Conservation (phyloP, 202 grass and related monocot species). For the Bolboschoenoplectus hybrid region DNA sequence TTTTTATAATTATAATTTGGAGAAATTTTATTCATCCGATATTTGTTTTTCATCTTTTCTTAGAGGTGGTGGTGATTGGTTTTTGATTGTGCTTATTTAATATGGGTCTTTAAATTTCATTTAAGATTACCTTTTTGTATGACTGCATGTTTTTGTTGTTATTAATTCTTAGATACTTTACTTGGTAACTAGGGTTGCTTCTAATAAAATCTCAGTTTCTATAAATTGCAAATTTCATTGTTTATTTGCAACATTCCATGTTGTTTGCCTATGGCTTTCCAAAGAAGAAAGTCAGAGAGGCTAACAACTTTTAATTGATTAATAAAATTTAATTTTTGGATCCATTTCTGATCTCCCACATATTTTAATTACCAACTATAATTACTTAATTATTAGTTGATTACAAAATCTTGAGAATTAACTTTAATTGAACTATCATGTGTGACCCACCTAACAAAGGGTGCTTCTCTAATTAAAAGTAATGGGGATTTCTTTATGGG, state of each 20-base stretch:
- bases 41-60: no score
- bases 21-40: no score
- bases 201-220: conserved; percentile 27
- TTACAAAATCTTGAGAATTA: conserved; percentile 9
- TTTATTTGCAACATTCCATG: conserved; percentile 20
- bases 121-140: no score
- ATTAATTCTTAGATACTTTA: neutral
- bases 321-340: neutral
- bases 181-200: neutral
- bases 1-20: no score
- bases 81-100: no score
- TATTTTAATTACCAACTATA: neutral
- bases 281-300: conserved; percentile 23
- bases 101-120: no score
- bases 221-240: conserved; percentile 34
- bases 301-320: neutral
- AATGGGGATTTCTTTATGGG: conserved; percentile 17
- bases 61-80: no score
- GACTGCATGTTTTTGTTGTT: no score
- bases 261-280: conserved; percentile 5
- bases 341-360: neutral
- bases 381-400: conserved; percentile 10
- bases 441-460: conserved; percentile 27
- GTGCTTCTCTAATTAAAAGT: conserved; percentile 12
- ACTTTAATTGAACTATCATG: conserved; percentile 14